Evolutionary conservation across 1,139 yeast genomes (phyloP).

Genomic region (Schwanniomyces etchellsii): DNA sequence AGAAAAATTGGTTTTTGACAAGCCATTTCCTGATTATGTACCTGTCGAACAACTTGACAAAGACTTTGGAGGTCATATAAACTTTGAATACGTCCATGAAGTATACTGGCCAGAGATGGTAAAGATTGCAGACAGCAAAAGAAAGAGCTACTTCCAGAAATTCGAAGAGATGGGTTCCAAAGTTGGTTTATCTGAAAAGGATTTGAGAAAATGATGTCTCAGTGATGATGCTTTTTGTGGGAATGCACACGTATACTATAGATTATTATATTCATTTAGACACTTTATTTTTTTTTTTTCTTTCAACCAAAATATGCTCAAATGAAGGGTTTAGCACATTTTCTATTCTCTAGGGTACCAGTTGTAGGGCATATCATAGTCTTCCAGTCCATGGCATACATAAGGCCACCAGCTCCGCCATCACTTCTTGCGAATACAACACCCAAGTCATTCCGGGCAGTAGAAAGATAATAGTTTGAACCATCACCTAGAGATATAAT

Average conservation of each 20-base stretch:
- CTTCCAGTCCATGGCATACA: slow-evolving; percentile 96
- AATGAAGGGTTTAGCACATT: slow-evolving; percentile 84
- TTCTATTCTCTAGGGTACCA: slow-evolving; percentile 73
- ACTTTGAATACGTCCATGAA: slow-evolving; percentile 39
- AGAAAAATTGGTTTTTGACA: slow-evolving; percentile 85
- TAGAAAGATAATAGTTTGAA: slow-evolving; percentile 77
- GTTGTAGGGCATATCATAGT: slow-evolving; percentile 77
- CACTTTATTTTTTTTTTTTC: neutral
- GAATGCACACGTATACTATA: too few relatives aligned
- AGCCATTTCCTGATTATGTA: slow-evolving; percentile 79
- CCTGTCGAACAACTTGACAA: slow-evolving; percentile 76
- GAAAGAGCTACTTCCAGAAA: slow-evolving; percentile 28
- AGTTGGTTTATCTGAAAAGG: slow-evolving; percentile 57
- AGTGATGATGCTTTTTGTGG: slow-evolving; percentile 30
- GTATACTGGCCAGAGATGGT: slow-evolving; percentile 42
- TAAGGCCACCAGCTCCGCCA: slow-evolving; percentile 67
- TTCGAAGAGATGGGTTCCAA: slow-evolving; percentile 34
- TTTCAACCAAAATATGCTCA: neutral
- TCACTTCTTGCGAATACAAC: slow-evolving; percentile 79
- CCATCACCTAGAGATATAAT: slow-evolving; percentile 92
- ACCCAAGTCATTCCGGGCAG: slow-evolving; percentile 89
- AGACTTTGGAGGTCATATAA: slow-evolving; percentile 64
- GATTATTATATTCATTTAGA: neutral
- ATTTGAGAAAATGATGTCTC: slow-evolving; percentile 73
- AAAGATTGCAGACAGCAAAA: slow-evolving; percentile 32